Evolutionary conservation across 176 grass and related monocot species (phyloP).

Genomic region (barley (Hordeum vulgare)): MorexV3_pseudomolecules_assembly NC_058519.1:550366241-550366740

Average conservation of each 20-base stretch:
- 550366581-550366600: constrained; percentile 88
- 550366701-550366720: background rate
- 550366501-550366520: constrained; percentile 66
- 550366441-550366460: constrained; percentile 48
- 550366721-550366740: background rate
- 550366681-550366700: background rate
- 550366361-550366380: constrained; percentile 25
- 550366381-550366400: constrained; percentile 8
- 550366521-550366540: constrained; percentile 43
- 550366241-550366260: constrained; percentile 57
- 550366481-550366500: constrained; percentile 43
- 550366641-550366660: background rate
- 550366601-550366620: constrained; percentile 86
- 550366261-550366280: constrained; percentile 95
- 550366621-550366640: background rate
- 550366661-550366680: background rate
- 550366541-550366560: constrained; percentile 44
- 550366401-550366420: constrained; percentile 45
- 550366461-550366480: background rate
- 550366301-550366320: constrained; percentile 28
- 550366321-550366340: constrained; percentile 63
- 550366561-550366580: constrained; percentile 90
- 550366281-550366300: constrained; percentile 71
- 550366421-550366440: constrained; percentile 94
- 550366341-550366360: constrained; percentile 44